A percentile compares a stretch with the other conserved stretches of the same genome.
phyloP scores from a whole-genome alignment of 177 flowering plant genomes.

The Telopea speciosissima region DNA sequence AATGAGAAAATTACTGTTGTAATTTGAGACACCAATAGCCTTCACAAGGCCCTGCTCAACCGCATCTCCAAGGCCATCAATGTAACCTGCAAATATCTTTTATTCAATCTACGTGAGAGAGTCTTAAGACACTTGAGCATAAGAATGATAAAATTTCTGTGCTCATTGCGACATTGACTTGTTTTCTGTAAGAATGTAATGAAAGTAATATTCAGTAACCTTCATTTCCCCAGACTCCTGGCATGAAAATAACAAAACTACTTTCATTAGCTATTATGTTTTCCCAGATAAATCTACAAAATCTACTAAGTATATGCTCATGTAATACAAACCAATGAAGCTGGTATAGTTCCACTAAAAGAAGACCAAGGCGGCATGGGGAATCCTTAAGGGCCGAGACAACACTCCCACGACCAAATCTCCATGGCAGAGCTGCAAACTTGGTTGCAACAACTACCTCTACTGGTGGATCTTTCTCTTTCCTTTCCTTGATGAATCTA shows the following conservation, averaged over 20 bases:
- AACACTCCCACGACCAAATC: conserved; percentile 87
- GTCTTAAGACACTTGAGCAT: background rate
- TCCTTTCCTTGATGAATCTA: conserved; percentile 84
- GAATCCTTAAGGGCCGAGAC: conserved; percentile 82
- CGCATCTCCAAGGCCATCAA: conserved; percentile 96
- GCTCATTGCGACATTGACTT: background rate
- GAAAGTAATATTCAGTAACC: conserved; percentile 37
- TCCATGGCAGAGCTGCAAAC: conserved; percentile 97
- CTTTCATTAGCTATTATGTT: conserved; percentile 8
- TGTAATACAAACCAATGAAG: conserved; percentile 64
- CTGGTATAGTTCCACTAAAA: conserved; percentile 88
- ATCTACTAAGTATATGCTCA: conserved; percentile 3
- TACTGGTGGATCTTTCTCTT: conserved; percentile 50
- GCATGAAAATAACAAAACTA: conserved; percentile 52
- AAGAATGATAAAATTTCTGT: background rate
- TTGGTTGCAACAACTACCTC: conserved; percentile 87
- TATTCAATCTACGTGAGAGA: conserved; percentile 8
- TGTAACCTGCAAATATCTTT: conserved; percentile 55
- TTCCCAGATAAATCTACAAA: background rate
- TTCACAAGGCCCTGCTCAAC: conserved; percentile 95
- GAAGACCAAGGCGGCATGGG: conserved; percentile 62
- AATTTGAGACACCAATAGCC: conserved; percentile 97
- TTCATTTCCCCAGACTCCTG: conserved; percentile 99
- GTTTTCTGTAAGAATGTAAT: background rate
- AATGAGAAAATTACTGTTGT: conserved; percentile 44